These are phyloP conservation scores for Bryoglossum gracile DNA, from an alignment of 495 filamentous ascomycete genomes.

Conservation along the genomic window DNA sequence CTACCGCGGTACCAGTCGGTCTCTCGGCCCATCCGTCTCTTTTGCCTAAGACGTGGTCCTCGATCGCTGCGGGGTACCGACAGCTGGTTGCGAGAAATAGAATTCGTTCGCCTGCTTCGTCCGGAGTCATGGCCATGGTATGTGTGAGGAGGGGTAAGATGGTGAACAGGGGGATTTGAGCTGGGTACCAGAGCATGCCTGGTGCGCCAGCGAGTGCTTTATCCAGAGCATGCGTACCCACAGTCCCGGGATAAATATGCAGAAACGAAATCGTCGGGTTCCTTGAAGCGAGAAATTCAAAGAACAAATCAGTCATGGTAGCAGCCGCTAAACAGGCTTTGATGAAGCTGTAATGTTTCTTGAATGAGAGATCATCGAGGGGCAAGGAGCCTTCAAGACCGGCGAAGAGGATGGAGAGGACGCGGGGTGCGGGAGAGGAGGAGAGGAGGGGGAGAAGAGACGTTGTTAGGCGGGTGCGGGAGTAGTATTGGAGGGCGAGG, in stretches of 20 bases:
- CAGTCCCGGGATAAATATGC: conserved; percentile 32
- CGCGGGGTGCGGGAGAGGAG: conserved; percentile 2
- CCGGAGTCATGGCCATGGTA: background rate
- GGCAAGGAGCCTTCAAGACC: conserved; percentile 6
- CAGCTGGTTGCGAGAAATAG: conserved; percentile 4
- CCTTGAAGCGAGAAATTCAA: conserved; percentile 23
- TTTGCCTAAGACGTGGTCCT: background rate
- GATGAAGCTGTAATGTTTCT: conserved; percentile 17
- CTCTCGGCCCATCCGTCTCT: background rate
- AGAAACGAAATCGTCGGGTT: conserved; percentile 28
- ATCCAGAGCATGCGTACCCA: conserved; percentile 19
- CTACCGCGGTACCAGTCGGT: background rate
- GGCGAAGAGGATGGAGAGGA: conserved; percentile 7
- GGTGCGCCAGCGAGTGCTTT: background rate
- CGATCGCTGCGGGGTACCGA: background rate
- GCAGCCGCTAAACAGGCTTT: conserved; percentile 19
- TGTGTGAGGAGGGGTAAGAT: background rate
- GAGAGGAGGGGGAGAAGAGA: conserved; percentile 19
- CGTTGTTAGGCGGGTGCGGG: conserved; percentile 13
- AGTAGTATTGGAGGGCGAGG: conserved; percentile 22
- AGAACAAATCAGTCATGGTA: conserved; percentile 25
- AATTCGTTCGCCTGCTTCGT: conserved; percentile 5
- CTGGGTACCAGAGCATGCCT: conserved; percentile 3
- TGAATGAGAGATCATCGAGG: background rate
- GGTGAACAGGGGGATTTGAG: conserved; percentile 1